These are phyloP conservation scores for Leccinum longicurvipes DNA, from an alignment of 768 basidiomycete genomes.

Conservation along the genomic window DNA sequence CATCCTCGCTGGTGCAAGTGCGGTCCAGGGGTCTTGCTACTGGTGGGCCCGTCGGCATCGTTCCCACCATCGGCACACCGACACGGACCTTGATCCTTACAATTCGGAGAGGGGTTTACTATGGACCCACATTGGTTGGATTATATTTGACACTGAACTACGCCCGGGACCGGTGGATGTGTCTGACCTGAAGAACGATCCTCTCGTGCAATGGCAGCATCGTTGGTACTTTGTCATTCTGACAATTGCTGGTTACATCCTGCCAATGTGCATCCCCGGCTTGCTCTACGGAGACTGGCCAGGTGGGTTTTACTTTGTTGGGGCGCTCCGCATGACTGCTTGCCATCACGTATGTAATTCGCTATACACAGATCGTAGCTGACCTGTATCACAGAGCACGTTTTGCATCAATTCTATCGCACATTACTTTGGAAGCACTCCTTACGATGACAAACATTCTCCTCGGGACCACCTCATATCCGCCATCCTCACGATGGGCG, in stretches of 20 bases:
- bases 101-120: slow-evolving; percentile 73
- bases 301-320: slow-evolving; percentile 76
- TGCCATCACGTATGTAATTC: slow-evolving; percentile 70
- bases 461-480: slow-evolving; percentile 80
- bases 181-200: slow-evolving; percentile 67
- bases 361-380: slow-evolving; percentile 1
- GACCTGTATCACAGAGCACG: slow-evolving; percentile 50
- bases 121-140: slow-evolving; percentile 85
- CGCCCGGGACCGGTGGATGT: slow-evolving; percentile 70
- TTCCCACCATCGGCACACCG: slow-evolving; percentile 81
- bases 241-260: slow-evolving; percentile 62
- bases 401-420: slow-evolving; percentile 90
- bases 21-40: slow-evolving; percentile 81
- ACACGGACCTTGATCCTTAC: slow-evolving; percentile 85
- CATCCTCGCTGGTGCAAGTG: slow-evolving; percentile 72
- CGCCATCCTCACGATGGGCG: slow-evolving; percentile 74
- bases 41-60: slow-evolving; percentile 88
- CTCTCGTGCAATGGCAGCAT: slow-evolving; percentile 77
- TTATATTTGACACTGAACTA: slow-evolving; percentile 71
- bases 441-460: slow-evolving; percentile 78
- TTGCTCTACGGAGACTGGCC: slow-evolving; percentile 71
- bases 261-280: slow-evolving; percentile 70
- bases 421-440: slow-evolving; percentile 76
- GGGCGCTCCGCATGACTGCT: slow-evolving; percentile 65
- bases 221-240: slow-evolving; percentile 63